phyloP scores from a whole-genome alignment of 768 basidiomycete genomes.

The Russula sp. region DNA sequence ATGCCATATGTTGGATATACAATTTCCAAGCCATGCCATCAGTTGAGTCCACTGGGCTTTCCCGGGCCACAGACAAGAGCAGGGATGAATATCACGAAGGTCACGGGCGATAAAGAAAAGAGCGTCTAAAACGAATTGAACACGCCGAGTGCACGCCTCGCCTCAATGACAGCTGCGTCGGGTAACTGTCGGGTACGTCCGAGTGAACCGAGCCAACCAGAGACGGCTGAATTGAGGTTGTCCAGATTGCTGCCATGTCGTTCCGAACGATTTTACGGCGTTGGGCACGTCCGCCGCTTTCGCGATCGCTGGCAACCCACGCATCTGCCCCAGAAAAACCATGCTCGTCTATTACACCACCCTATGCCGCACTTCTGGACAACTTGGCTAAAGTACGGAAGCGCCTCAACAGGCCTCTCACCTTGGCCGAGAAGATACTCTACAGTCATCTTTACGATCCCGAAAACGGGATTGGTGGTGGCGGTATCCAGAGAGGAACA shows the following conservation, averaged over 20 bases:
- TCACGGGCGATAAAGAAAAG: neutral
- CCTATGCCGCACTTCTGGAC: constrained; percentile 66
- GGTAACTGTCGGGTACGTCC: neutral
- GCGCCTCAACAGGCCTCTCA: constrained; percentile 73
- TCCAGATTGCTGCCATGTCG: constrained; percentile 19
- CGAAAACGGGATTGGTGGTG: constrained; percentile 56
- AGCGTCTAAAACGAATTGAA: neutral
- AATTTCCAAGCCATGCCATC: no score
- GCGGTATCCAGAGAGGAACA: constrained; percentile 75
- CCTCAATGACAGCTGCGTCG: neutral
- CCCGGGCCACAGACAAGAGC: neutral
- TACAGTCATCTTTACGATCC: constrained; percentile 89
- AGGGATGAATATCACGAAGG: no score
- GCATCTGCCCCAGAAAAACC: constrained; percentile 49
- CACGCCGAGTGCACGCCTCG: neutral
- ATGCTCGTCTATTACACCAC: constrained; percentile 77
- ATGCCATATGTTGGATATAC: no score
- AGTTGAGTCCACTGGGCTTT: neutral
- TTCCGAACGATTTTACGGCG: constrained; percentile 15
- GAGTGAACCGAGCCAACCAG: neutral
- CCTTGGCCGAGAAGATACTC: constrained; percentile 96
- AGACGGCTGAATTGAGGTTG: neutral
- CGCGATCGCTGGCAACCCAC: constrained; percentile 41
- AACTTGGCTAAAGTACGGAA: constrained; percentile 69
- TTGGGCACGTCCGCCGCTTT: constrained; percentile 1